These are phyloP conservation scores for Bipolaris cookei DNA, from an alignment of 2,329 filamentous ascomycete species.

Conservation along the genomic window DNA sequence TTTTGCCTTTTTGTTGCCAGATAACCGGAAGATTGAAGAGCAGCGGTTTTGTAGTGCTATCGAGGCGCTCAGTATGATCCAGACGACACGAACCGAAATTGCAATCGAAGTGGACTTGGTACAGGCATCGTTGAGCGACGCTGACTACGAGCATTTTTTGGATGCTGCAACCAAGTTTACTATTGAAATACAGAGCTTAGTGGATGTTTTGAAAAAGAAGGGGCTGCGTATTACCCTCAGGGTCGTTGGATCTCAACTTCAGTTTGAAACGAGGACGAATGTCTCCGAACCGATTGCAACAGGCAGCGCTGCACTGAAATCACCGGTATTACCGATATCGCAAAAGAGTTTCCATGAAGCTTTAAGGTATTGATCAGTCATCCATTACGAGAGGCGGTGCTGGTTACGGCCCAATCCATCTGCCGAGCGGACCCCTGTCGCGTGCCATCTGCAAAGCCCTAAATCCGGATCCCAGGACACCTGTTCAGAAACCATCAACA, in stretches of 20 bases:
- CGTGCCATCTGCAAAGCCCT: no score
- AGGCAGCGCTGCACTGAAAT: not conserved
- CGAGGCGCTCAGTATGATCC: slow-evolving; percentile 7
- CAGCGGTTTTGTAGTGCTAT: slow-evolving; percentile 9
- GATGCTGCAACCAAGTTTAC: slow-evolving; percentile 6
- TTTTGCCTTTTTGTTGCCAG: slow-evolving; percentile 9
- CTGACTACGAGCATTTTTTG: slow-evolving; percentile 9
- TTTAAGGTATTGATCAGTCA: not conserved
- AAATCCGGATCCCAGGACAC: no score
- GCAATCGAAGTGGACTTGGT: slow-evolving; percentile 13
- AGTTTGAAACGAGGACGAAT: not conserved
- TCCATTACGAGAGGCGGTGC: no score
- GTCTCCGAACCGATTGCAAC: not conserved
- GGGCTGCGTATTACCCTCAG: slow-evolving; percentile 7
- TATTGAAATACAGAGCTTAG: not conserved
- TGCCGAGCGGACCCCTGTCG: no score
- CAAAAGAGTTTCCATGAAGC: not conserved
- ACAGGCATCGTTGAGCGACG: slow-evolving; percentile 8
- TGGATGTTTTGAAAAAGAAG: slow-evolving; percentile 1
- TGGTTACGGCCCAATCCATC: no score
- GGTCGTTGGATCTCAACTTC: not conserved
- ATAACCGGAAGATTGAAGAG: slow-evolving; percentile 14
- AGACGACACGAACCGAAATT: slow-evolving; percentile 14
- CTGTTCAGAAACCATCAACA: no score
- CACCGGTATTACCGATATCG: not conserved